phyloP scores from a whole-genome alignment of 495 filamentous ascomycete species.

The Xylaria curta region DNA sequence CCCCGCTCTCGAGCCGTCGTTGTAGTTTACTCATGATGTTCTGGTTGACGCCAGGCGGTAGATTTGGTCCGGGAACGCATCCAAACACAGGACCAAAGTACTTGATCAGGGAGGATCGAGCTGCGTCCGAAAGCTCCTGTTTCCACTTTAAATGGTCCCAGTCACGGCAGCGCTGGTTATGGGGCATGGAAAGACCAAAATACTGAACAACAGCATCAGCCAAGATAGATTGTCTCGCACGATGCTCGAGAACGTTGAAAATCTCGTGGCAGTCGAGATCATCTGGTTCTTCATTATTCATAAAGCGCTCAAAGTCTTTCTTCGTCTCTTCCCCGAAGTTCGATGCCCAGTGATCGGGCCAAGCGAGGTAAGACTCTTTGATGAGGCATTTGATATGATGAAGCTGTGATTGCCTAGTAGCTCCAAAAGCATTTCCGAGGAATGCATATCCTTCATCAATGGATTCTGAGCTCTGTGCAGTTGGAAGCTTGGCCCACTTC shows the following conservation, averaged over 20 bases:
- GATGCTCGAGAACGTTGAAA: constrained; percentile 46
- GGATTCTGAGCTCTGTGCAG: background rate
- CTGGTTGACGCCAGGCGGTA: constrained; percentile 33
- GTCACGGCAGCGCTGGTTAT: constrained; percentile 30
- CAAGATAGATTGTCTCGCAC: constrained; percentile 40
- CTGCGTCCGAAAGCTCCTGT: constrained; percentile 9
- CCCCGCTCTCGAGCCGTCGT: constrained; percentile 18
- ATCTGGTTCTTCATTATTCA: constrained; percentile 9
- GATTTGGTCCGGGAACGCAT: constrained; percentile 24
- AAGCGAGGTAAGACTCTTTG: constrained; percentile 39
- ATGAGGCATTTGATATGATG: constrained; percentile 46
- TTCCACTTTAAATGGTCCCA: constrained; percentile 32
- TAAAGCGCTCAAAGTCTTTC: constrained; percentile 29
- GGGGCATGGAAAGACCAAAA: constrained; percentile 35
- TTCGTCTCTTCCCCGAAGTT: constrained; percentile 31
- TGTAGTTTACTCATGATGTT: constrained; percentile 30
- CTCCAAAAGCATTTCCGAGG: constrained; percentile 47
- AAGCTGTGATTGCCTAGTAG: constrained; percentile 39
- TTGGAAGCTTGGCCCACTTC: constrained; percentile 29
- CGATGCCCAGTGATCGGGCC: constrained; percentile 40
- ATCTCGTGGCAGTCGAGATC: constrained; percentile 38
- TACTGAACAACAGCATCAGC: constrained; percentile 39
- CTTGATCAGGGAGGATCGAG: constrained; percentile 8
- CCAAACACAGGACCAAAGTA: constrained; percentile 17
- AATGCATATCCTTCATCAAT: constrained; percentile 32